phyloP scores from a whole-genome alignment of 495 filamentous ascomycete genomes.

The Annulohypoxylon maeteangense region DNA sequence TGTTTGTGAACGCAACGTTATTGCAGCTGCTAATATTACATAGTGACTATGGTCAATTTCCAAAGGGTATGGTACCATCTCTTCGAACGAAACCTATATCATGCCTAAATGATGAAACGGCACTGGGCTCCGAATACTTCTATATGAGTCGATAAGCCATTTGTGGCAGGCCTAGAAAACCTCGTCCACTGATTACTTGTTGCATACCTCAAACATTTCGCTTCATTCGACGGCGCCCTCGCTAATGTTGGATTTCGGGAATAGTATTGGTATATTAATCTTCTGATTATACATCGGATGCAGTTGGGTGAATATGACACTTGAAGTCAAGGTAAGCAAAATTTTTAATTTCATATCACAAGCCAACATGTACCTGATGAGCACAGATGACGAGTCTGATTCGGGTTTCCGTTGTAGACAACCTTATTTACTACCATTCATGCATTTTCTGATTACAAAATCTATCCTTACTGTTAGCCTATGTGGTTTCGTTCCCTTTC shows the following conservation, averaged over 20 bases:
- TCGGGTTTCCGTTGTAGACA: constrained; percentile 83
- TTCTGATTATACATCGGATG: background rate
- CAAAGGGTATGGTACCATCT: constrained; percentile 23
- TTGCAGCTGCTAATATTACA: constrained; percentile 12
- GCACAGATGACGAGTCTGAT: constrained; percentile 90
- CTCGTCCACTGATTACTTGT: constrained; percentile 90
- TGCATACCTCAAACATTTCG: constrained; percentile 10
- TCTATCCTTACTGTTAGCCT: background rate
- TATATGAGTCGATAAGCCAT: constrained; percentile 87
- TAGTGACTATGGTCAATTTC: background rate
- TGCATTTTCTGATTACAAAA: constrained; percentile 69
- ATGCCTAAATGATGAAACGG: constrained; percentile 86
- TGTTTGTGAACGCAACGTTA: background rate
- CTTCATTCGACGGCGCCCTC: background rate
- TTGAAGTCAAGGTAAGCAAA: constrained; percentile 25
- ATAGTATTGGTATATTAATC: constrained; percentile 3
- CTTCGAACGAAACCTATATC: constrained; percentile 32
- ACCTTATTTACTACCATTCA: constrained; percentile 80
- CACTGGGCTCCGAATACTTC: constrained; percentile 97
- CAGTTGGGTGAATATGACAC: background rate
- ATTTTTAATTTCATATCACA: constrained; percentile 12
- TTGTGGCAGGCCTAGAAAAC: constrained; percentile 99
- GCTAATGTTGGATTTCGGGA: constrained; percentile 14
- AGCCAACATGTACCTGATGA: constrained; percentile 67
- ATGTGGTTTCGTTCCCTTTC: background rate